Evolutionary conservation across 2,329 filamentous ascomycete species (phyloP).

Genomic region (Nigrospora sphaerica): DNA sequence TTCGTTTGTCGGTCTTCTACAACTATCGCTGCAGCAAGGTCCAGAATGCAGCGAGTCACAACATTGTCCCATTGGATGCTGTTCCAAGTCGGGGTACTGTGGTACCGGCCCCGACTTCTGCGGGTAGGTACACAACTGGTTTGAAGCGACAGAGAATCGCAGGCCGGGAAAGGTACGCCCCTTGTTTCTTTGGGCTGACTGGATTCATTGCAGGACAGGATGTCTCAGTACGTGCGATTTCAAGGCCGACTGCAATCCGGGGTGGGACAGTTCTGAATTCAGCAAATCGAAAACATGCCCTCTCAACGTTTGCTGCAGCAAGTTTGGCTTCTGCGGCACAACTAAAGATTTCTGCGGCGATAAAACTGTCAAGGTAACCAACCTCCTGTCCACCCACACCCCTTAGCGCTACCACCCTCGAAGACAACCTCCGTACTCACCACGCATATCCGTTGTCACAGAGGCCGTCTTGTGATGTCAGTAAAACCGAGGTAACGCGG

Average conservation of each 20-base stretch:
- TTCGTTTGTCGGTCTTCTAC: neutral
- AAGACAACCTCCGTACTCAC: no score
- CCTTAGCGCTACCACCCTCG: no score
- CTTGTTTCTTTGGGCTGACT: neutral
- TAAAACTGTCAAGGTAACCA: conserved; percentile 1
- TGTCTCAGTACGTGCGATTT: conserved; percentile 10
- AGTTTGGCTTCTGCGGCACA: conserved; percentile 18
- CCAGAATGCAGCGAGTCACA: conserved; percentile 3
- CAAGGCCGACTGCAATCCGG: conserved; percentile 14
- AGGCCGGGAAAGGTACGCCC: no score
- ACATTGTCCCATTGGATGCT: conserved; percentile 4
- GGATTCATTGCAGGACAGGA: conserved; percentile 7
- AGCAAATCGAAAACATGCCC: conserved; percentile 11
- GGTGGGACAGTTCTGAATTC: conserved; percentile 11
- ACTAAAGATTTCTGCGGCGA: conserved; percentile 7
- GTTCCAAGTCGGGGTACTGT: conserved; percentile 4
- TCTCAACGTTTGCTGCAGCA: conserved; percentile 19
- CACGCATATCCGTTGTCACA: conserved; percentile 4
- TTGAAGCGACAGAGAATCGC: neutral
- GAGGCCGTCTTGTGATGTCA: conserved; percentile 1
- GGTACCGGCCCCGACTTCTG: conserved; percentile 9
- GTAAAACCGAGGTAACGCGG: neutral
- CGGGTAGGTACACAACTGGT: neutral
- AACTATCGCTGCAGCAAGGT: neutral
- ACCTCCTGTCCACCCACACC: no score